Evolutionary conservation across 371 early-diverging fungal species (phyloP), one percentile per base, ranked within the genome.

Genomic region (Mortierella sp.): DNA sequence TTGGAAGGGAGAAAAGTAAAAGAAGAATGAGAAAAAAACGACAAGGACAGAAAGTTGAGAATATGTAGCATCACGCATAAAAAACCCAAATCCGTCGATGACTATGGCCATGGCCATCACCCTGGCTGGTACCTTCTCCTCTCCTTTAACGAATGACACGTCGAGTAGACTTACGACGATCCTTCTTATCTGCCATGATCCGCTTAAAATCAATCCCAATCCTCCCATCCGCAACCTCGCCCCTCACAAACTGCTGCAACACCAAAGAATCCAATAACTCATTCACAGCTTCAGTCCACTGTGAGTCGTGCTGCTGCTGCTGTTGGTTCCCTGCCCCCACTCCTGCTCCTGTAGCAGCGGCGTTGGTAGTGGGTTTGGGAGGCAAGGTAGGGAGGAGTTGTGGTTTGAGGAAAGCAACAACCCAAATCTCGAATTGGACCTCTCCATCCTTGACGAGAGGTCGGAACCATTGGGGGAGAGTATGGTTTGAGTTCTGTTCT

Each of bases 361-460:
- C 42, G 5, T 38, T 38, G 42, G 42, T 38, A 38, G 42, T 38
- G 9, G 65, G 16, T 19, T 38, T 38, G 38, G 65, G 21, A 0
- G 31, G 38, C 1, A 38, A 31, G 21, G 2, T 16, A 5, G 65
- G 38, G 19, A 65, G 38, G 21, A 65, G 38, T 9, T 65, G 38
- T 2, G 65, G 38, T 34, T 48, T 54, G 45, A 71, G 60, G 42
- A 82, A 78, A 0, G 77, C 82, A 24, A 78, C 78, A 16, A 78
- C 75, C 82, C 82, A 82, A 55, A 75, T 75, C 72, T 82, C 78
- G 45, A 72, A 82, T 45, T 78, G 82, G 34, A 77, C 28, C 16
- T 75, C 19, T 1, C 82, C 78, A 11, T 75, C 48, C 26, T 48
- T 42, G 1, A 65, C 55, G 45, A 31, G 21, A 11, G 82, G 72